Evolutionary conservation across 257 asterid genomes (phyloP).

Genomic region (Solanum clarkiae): DNA sequence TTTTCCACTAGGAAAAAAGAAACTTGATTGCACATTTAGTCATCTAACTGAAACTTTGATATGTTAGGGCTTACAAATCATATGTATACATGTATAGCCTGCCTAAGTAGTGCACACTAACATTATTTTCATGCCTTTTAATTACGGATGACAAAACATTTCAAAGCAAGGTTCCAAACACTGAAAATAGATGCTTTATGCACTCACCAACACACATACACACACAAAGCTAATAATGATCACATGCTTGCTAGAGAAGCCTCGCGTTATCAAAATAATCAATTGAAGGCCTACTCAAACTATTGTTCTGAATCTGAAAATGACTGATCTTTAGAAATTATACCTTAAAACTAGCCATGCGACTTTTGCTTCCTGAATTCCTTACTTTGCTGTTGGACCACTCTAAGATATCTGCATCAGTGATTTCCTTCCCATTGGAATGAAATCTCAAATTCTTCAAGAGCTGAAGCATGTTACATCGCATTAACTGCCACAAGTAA

Average conservation of each 20-base stretch:
- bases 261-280: neutral
- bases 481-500: conserved; percentile 91
- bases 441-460: conserved; percentile 78
- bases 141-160: neutral
- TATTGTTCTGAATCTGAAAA: neutral
- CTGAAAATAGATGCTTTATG: neutral
- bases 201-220: neutral
- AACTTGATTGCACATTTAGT: neutral
- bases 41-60: neutral
- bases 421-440: conserved; percentile 83
- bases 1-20: neutral
- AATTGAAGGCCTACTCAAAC: neutral
- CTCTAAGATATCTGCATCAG: conserved; percentile 67
- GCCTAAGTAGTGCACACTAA: neutral
- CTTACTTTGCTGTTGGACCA: conserved; percentile 88
- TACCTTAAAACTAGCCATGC: conserved; percentile 67
- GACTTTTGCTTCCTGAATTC: conserved; percentile 62
- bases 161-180: neutral
- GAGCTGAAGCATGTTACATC: conserved; percentile 85
- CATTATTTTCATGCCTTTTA: neutral
- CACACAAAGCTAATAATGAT: neutral
- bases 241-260: neutral
- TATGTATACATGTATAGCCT: neutral
- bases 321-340: neutral
- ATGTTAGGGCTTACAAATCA: neutral